Conservation (phyloP, 768 basidiomycete genomes). For the Asterophora lycoperdoides region DNA sequence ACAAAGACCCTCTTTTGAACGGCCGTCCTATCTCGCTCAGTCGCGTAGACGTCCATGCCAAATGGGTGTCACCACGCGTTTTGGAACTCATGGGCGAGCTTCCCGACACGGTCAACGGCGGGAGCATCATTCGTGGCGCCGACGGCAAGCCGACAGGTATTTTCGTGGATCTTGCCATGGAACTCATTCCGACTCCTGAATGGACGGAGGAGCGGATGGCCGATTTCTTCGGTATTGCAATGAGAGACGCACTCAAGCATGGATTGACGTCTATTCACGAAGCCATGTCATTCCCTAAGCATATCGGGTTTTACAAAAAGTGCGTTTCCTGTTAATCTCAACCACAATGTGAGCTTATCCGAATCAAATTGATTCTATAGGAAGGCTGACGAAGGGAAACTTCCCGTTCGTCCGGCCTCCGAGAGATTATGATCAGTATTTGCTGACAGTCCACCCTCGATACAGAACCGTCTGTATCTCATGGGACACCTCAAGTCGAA, state of each 20-base stretch:
- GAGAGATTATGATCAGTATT: neutral
- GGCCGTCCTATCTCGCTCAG: conserved; percentile 68
- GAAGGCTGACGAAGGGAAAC: conserved; percentile 57
- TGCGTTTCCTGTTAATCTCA: conserved; percentile 25
- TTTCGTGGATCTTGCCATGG: conserved; percentile 87
- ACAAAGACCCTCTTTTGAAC: conserved; percentile 59
- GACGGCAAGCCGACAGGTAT: conserved; percentile 70
- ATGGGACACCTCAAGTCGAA: conserved; percentile 54
- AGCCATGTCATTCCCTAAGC: conserved; percentile 48
- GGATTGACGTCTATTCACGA: conserved; percentile 90
- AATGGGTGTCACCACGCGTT: conserved; percentile 79
- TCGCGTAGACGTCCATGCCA: conserved; percentile 80
- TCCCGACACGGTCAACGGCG: conserved; percentile 65
- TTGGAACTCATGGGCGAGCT: conserved; percentile 60
- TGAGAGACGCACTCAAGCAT: conserved; percentile 64
- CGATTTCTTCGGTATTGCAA: conserved; percentile 58
- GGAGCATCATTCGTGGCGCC: conserved; percentile 62
- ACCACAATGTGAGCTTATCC: neutral
- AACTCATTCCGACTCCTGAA: conserved; percentile 61
- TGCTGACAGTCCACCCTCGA: neutral
- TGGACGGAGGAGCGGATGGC: conserved; percentile 57
- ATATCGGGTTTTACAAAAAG: conserved; percentile 64
- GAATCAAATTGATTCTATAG: conserved; percentile 32
- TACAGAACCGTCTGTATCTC: conserved; percentile 54
- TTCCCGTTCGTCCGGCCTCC: conserved; percentile 52